These are phyloP conservation scores for Albugo candida DNA, from an alignment of 352 stramenopile genomes.

Conservation along the genomic window DNA sequence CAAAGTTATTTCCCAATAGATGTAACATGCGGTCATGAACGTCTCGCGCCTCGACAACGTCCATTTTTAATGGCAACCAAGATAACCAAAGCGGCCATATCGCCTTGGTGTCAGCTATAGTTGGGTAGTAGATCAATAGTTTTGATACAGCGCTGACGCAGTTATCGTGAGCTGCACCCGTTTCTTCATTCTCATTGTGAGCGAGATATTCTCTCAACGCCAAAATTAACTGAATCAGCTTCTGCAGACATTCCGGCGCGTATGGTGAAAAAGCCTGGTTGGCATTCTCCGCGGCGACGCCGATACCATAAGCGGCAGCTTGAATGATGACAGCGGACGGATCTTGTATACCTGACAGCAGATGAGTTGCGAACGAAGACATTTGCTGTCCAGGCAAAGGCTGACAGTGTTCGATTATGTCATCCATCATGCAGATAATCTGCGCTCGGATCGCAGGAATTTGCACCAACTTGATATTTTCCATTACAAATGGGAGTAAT, in stretches of 20 bases:
- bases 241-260: constrained; percentile 38
- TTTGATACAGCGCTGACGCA: constrained; percentile 66
- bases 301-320: constrained; percentile 63
- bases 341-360: constrained; percentile 57
- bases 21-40: constrained; percentile 52
- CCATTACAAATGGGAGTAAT: constrained; percentile 39
- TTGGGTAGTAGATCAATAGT: constrained; percentile 35
- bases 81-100: constrained; percentile 58
- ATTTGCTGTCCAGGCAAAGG: constrained; percentile 45
- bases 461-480: constrained; percentile 26
- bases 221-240: constrained; percentile 45
- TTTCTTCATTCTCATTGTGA: constrained; percentile 28
- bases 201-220: constrained; percentile 10
- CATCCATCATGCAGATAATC: constrained; percentile 77
- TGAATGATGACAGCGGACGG: constrained; percentile 37
- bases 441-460: constrained; percentile 50
- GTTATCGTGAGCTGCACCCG: constrained; percentile 56
- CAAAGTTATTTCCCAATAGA: constrained; percentile 34
- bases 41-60: constrained; percentile 58
- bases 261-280: constrained; percentile 51
- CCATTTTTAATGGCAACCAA: constrained; percentile 60
- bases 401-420: constrained; percentile 74
- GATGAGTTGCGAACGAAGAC: constrained; percentile 44
- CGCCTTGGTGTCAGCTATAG: constrained; percentile 28
- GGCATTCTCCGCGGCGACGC: constrained; percentile 65